Conservation (phyloP, 257 asterid genomes). For the Leonotis leonurus region DNA sequence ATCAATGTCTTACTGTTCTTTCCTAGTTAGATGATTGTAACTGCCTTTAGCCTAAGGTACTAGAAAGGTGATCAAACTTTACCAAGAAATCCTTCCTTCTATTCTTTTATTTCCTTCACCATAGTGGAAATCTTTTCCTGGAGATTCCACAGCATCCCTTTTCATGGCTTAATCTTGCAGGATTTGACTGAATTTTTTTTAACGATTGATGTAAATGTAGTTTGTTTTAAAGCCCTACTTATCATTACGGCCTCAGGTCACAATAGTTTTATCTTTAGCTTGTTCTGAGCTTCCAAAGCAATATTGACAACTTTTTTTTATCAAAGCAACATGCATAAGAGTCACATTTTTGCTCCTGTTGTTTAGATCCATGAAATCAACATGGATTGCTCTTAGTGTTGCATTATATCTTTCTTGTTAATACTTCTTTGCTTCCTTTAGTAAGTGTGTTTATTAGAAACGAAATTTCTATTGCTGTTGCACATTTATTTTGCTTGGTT, state of each 20-base stretch:
- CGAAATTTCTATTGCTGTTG: not conserved
- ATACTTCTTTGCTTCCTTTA: not conserved
- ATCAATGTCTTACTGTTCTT: not conserved
- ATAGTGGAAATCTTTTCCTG: too few species aligned
- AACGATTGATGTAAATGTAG: not conserved
- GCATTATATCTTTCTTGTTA: not conserved
- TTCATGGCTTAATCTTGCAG: too few species aligned
- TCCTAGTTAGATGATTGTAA: too few species aligned
- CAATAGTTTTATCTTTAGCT: not conserved
- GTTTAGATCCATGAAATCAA: not conserved
- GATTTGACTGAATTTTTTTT: too few species aligned
- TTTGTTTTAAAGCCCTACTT: not conserved
- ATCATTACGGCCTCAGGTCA: not conserved
- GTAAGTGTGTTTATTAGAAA: not conserved
- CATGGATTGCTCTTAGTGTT: not conserved
- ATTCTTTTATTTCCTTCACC: too few species aligned
- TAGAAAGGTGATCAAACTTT: too few species aligned
- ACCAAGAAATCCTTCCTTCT: too few species aligned
- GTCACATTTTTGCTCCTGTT: not conserved
- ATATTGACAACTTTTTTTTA: too few species aligned
- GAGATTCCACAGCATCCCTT: too few species aligned
- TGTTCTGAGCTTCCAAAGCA: too few species aligned
- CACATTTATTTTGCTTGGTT: constrained; percentile 1
- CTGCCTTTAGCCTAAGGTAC: too few species aligned
- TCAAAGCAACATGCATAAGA: too few species aligned